Percentiles rank a stretch among this genome's conserved stretches.
Evolutionary conservation across 768 basidiomycete species (phyloP).

Genomic region (Kwoniella heveanensis): DNA sequence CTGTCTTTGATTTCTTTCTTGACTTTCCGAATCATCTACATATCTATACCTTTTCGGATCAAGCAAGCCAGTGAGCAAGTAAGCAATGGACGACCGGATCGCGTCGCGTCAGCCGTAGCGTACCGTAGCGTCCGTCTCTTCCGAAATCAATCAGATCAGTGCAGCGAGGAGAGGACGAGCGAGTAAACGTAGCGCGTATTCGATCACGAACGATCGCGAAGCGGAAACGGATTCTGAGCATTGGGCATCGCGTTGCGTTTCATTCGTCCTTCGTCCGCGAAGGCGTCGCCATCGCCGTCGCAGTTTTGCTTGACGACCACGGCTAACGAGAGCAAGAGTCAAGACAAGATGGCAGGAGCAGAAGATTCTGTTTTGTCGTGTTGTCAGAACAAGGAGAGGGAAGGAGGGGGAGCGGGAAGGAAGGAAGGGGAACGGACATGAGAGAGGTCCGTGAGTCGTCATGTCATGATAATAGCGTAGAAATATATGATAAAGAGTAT

Average conservation of each 20-base stretch:
- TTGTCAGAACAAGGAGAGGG: background rate
- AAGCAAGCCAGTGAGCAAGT: background rate
- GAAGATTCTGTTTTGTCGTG: background rate
- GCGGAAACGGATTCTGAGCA: background rate
- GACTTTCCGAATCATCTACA: background rate
- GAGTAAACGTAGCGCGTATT: background rate
- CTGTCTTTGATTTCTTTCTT: conserved; percentile 5
- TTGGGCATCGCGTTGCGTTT: background rate
- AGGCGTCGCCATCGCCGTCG: no score
- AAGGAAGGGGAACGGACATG: background rate
- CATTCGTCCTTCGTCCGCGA: background rate
- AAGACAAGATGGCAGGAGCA: background rate
- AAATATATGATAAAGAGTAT: background rate
- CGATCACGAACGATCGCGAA: no score
- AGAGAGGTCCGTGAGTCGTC: background rate
- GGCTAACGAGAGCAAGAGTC: background rate
- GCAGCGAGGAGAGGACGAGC: background rate
- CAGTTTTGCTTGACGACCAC: background rate
- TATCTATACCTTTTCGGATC: conserved; percentile 1
- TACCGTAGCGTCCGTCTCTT: no score
- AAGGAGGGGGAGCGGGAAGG: background rate
- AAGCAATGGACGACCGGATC: background rate
- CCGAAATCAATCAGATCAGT: no score
- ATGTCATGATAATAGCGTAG: background rate
- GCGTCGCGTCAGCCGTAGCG: background rate